Evolutionary conservation across 1,139 yeast genomes (phyloP).

Genomic region (Yamadazyma blattariae): DNA sequence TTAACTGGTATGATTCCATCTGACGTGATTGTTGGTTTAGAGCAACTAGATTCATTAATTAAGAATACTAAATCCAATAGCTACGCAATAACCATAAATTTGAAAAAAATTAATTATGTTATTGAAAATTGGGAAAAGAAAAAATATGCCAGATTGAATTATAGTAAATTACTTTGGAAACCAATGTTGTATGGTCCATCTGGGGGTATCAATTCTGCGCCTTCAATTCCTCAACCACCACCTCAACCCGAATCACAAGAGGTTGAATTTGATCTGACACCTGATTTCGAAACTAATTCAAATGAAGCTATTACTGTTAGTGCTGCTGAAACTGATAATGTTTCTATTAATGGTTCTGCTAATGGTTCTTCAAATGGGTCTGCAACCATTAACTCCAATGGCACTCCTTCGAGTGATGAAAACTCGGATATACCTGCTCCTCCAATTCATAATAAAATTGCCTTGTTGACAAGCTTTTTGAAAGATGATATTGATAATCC

Average conservation of each 20-base stretch:
- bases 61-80: constrained; percentile 38
- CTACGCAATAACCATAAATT: constrained; percentile 57
- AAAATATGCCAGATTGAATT: constrained; percentile 50
- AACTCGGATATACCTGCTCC: too few species aligned
- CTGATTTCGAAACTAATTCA: too few species aligned
- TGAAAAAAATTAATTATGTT: constrained; percentile 38
- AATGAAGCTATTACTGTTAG: too few species aligned
- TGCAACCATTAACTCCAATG: too few species aligned
- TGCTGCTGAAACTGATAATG: too few species aligned
- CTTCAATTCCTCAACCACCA: constrained; percentile 22
- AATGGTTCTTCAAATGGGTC: too few species aligned
- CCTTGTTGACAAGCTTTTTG: constrained; percentile 53
- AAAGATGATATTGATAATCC: constrained; percentile 66
- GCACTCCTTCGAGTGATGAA: background rate
- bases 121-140: constrained; percentile 57
- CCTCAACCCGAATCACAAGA: constrained; percentile 1
- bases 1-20: constrained; percentile 84
- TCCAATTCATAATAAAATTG: constrained; percentile 43
- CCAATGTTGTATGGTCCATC: constrained; percentile 83
- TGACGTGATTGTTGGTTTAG: constrained; percentile 85
- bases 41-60: constrained; percentile 63
- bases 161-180: constrained; percentile 65
- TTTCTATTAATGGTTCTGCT: too few species aligned
- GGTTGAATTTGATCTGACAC: background rate
- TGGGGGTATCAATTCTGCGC: constrained; percentile 69